Base-by-base conservation (phyloP, 805 yeast genomes). In the Kazachstania viticola region DNA sequence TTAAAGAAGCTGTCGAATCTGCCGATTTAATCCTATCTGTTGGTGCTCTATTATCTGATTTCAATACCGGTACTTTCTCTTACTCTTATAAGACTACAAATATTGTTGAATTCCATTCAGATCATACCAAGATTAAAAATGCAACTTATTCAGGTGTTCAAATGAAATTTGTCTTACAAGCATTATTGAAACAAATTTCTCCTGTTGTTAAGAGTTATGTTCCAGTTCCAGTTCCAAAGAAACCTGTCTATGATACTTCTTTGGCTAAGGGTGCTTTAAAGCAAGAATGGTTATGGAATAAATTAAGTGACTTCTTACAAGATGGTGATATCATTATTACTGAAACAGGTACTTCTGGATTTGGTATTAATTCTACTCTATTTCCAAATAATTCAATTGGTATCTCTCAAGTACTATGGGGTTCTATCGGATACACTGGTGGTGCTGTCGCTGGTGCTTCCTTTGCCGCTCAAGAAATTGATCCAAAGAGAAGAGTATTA, bases 11-110 rank as follows among this genome's bases (percentile, higher is more conserved):
- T 14, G 82, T 77, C 27, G 84, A 78, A 53, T 47, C 64, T 19
- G 62, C 83, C n/a, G 91, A 79, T 56, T 64, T 79, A 51, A 65
- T 79, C 24, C 53, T 80, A 31, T 74, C 84, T 11, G 64, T 79
- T 35, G 91, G 91, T 52, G 81, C 82, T 19, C 60, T 79, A 51
- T 60, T 79, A 42, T 78, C 85, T 17, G 91, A 80, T 58, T 79
- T 76, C 69, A 80, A 79, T 63, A 79, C 88, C 24, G 88, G 88
- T 46, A 75, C 87, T 2, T 75, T 75, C 60, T 70, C 79, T 9
- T 75, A 75, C 56, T 64, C 72, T 23, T 73, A 73, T 59, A 67
- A 69, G 48, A 75, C 82, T 36, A 71, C 65, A 48, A 75, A 75
- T 54, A 67, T 75, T 40, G 67, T 75, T 39, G 82, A 75, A 60